These are phyloP conservation scores for Pleurotus platypus DNA, from an alignment of 768 basidiomycete species.

Conservation along the genomic window DNA sequence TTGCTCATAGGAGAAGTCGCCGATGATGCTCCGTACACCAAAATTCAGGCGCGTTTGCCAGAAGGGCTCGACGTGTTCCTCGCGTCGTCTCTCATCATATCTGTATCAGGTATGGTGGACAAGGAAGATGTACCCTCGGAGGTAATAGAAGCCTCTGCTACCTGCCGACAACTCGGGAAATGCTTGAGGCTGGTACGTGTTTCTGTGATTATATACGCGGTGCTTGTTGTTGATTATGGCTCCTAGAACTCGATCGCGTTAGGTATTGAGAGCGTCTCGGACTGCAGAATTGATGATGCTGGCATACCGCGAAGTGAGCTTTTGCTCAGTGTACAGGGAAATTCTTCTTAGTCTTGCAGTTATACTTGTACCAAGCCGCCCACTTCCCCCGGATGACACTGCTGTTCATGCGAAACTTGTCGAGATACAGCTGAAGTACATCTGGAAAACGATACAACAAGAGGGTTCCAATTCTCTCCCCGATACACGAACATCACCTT, in stretches of 20 bases:
- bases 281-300: slow-evolving; percentile 41
- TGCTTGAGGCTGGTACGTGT: slow-evolving; percentile 45
- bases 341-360: slow-evolving; percentile 23
- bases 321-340: background rate
- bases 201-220: background rate
- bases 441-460: slow-evolving; percentile 24
- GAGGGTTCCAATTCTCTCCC: background rate
- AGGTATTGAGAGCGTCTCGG: slow-evolving; percentile 57
- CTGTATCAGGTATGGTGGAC: slow-evolving; percentile 53
- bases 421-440: slow-evolving; percentile 29
- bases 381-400: slow-evolving; percentile 20
- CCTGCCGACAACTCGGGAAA: slow-evolving; percentile 43
- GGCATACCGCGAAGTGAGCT: slow-evolving; percentile 39
- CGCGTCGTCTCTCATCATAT: slow-evolving; percentile 45
- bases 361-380: slow-evolving; percentile 34
- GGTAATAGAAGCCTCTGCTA: slow-evolving; percentile 44
- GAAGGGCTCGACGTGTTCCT: slow-evolving; percentile 46
- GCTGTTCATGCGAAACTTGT: slow-evolving; percentile 39
- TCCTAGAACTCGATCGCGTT: slow-evolving; percentile 57
- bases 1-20: slow-evolving; percentile 29
- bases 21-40: slow-evolving; percentile 22
- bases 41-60: slow-evolving; percentile 26
- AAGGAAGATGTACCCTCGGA: slow-evolving; percentile 32
- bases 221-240: background rate
- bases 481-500: no score